Conservation (phyloP, 371 early-diverging fungal genomes). For the Paraphysoderma sedebokerense region DNA sequence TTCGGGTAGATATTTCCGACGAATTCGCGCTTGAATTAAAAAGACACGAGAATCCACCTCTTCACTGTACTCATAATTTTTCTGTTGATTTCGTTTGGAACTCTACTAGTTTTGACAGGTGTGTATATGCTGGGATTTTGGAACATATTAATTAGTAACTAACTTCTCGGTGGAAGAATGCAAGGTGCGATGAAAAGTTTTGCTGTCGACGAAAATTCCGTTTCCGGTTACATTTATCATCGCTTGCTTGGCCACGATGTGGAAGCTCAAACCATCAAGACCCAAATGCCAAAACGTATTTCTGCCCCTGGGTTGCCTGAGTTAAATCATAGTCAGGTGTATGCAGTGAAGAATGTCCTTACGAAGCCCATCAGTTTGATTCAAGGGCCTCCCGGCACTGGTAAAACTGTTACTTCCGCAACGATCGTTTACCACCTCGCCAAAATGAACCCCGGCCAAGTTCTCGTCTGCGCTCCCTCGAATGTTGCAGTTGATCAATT, state of each 20-base stretch:
- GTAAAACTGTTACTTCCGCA: conserved; percentile 96
- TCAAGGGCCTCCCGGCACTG: conserved; percentile 96
- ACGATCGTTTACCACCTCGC: conserved; percentile 95
- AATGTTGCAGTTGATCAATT: conserved; percentile 99
- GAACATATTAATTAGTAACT: background rate
- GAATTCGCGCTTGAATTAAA: conserved; percentile 80
- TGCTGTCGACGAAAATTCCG: conserved; percentile 82
- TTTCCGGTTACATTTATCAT: conserved; percentile 90
- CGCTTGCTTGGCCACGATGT: conserved; percentile 84
- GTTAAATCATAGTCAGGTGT: conserved; percentile 93
- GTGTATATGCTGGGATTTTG: conserved; percentile 1
- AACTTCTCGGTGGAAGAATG: conserved; percentile 44
- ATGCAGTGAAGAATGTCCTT: conserved; percentile 81
- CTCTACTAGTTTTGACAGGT: conserved; percentile 85
- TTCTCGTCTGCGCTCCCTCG: conserved; percentile 95
- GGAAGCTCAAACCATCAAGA: conserved; percentile 26
- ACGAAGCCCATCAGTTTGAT: conserved; percentile 85
- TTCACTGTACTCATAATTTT: conserved; percentile 81
- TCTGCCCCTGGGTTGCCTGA: conserved; percentile 85
- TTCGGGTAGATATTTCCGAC: conserved; percentile 54
- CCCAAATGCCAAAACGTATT: conserved; percentile 17
- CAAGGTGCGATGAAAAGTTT: conserved; percentile 87
- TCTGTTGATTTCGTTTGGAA: conserved; percentile 99
- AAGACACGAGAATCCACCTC: conserved; percentile 44
- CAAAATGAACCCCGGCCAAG: conserved; percentile 76